Conservation (phyloP, 129 eudicot species). For the Erigeron canadensis region DNA sequence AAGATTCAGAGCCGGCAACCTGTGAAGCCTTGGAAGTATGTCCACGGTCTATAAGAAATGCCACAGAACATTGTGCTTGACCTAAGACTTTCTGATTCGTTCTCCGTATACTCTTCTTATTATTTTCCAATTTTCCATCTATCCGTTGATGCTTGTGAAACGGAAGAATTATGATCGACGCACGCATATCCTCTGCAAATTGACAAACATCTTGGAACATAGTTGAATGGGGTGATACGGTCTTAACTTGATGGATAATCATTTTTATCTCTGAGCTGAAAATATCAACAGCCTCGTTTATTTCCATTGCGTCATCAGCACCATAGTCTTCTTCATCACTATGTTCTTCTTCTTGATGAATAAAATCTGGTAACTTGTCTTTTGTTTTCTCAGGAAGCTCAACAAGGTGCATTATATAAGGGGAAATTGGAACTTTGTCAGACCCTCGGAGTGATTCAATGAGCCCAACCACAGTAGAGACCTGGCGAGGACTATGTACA, state of each 20-base stretch:
- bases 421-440: slow-evolving; percentile 49
- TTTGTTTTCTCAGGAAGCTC: slow-evolving; percentile 67
- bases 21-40: slow-evolving; percentile 43
- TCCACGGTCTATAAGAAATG: slow-evolving; percentile 73
- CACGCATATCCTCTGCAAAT: slow-evolving; percentile 60
- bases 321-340: slow-evolving; percentile 80
- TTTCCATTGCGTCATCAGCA: slow-evolving; percentile 71
- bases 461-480: slow-evolving; percentile 64
- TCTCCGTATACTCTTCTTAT: slow-evolving; percentile 61
- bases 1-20: slow-evolving; percentile 43
- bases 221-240: slow-evolving; percentile 50
- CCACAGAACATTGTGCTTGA: slow-evolving; percentile 72
- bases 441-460: slow-evolving; percentile 61
- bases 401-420: slow-evolving; percentile 74
- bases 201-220: slow-evolving; percentile 76
- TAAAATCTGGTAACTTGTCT: slow-evolving; percentile 24
- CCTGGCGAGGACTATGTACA: slow-evolving; percentile 69
- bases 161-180: slow-evolving; percentile 73
- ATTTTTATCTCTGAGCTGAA: slow-evolving; percentile 55
- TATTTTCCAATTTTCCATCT: slow-evolving; percentile 77
- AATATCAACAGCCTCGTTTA: slow-evolving; percentile 69
- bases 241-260: slow-evolving; percentile 58
- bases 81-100: slow-evolving; percentile 75
- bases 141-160: slow-evolving; percentile 90
- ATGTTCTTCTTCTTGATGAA: slow-evolving; percentile 51